A percentile compares a stretch with the other conserved stretches of the same genome.
These are phyloP conservation scores for Diaporthe longicolla DNA, from an alignment of 2,329 filamentous ascomycete genomes.

Conservation along the genomic window DNA sequence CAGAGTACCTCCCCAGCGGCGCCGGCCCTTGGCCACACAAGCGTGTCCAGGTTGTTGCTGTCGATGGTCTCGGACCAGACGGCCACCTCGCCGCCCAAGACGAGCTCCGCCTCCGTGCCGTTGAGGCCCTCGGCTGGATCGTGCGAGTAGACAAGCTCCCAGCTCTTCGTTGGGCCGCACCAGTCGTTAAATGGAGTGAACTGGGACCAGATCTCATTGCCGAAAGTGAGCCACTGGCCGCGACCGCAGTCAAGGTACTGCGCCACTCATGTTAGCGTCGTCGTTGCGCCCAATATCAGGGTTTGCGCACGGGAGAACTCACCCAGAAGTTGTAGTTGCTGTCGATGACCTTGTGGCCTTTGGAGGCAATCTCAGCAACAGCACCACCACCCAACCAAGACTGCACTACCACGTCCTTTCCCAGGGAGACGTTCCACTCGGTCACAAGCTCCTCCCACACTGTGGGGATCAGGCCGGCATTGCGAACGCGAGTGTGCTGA, in stretches of 20 bases:
- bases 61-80: constrained; percentile 89
- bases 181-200: constrained; percentile 85
- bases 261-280: constrained; percentile 44
- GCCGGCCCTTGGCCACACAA: constrained; percentile 83
- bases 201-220: constrained; percentile 59
- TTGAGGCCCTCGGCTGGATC: constrained; percentile 79
- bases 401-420: constrained; percentile 81
- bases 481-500: constrained; percentile 75
- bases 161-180: constrained; percentile 84
- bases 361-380: constrained; percentile 70
- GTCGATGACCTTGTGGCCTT: constrained; percentile 79
- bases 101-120: constrained; percentile 71
- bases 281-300: neutral
- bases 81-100: constrained; percentile 86
- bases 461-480: constrained; percentile 77
- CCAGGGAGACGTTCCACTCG: constrained; percentile 82
- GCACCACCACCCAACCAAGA: constrained; percentile 79
- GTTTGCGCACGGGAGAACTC: constrained; percentile 49
- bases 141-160: constrained; percentile 85
- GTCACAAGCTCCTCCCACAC: constrained; percentile 92
- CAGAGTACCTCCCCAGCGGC: constrained; percentile 86
- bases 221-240: constrained; percentile 83
- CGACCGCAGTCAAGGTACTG: constrained; percentile 88
- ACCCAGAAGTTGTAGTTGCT: constrained; percentile 86
- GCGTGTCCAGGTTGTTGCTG: constrained; percentile 78